These are phyloP conservation scores for Rhazya stricta DNA, from an alignment of 257 asterid species.

Conservation along the genomic window DNA sequence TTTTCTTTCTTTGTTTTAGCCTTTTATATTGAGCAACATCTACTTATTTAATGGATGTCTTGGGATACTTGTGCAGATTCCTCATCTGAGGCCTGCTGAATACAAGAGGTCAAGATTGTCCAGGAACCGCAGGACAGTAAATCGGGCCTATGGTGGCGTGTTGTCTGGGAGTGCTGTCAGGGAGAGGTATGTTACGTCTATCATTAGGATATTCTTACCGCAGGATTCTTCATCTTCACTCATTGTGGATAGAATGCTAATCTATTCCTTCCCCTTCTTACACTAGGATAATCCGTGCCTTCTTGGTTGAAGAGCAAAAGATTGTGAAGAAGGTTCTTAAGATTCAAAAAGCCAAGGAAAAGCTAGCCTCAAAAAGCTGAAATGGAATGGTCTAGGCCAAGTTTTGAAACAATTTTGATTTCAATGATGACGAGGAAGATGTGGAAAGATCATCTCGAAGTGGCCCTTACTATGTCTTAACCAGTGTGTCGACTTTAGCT, in stretches of 20 bases:
- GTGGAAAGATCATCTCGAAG: neutral
- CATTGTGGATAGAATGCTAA: neutral
- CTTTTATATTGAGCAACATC: neutral
- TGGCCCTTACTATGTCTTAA: neutral
- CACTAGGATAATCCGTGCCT: conserved; percentile 27
- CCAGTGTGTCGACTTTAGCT: conserved; percentile 2
- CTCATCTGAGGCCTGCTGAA: conserved; percentile 35
- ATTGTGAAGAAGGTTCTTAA: conserved; percentile 34
- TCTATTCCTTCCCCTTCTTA: neutral
- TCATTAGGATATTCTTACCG: neutral
- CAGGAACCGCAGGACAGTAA: conserved; percentile 33
- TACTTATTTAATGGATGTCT: neutral
- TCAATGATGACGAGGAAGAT: conserved; percentile 34
- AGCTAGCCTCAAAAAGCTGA: conserved; percentile 20
- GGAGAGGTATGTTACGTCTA: conserved; percentile 18
- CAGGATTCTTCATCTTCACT: too few species aligned
- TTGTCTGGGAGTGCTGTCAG: conserved; percentile 33
- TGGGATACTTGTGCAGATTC: conserved; percentile 21
- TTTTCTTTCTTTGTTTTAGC: neutral
- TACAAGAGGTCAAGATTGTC: conserved; percentile 37
- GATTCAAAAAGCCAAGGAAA: conserved; percentile 31
- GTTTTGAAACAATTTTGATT: conserved; percentile 22
- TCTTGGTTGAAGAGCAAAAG: conserved; percentile 33
- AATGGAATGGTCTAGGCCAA: conserved; percentile 9
- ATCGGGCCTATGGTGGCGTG: conserved; percentile 36